Evolutionary conservation across 345 rosid species (phyloP).

Genomic region (Corchorus olitorius): DNA sequence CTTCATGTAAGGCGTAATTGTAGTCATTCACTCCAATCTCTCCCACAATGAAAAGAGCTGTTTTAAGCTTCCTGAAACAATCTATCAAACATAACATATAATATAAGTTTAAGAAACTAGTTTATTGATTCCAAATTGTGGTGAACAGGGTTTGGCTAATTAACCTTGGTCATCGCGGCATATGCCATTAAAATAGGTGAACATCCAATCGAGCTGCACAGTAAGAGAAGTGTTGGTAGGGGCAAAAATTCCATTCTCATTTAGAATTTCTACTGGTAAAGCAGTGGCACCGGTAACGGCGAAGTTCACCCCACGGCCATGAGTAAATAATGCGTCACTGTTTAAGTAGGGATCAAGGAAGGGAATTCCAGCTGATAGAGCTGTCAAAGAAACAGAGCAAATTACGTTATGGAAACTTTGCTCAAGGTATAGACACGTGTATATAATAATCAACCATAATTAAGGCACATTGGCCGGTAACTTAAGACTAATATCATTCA

Average conservation of each 20-base stretch:
- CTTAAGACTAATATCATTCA: neutral
- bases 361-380: slow-evolving; percentile 12
- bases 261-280: slow-evolving; percentile 1
- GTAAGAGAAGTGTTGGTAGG: neutral
- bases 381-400: slow-evolving; percentile 7
- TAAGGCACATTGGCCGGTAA: neutral
- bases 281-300: slow-evolving; percentile 18
- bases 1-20: neutral
- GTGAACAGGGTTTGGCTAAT: neutral
- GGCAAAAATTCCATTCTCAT: neutral
- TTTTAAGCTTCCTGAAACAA: slow-evolving; percentile 8
- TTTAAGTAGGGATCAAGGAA: slow-evolving; percentile 4
- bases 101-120: no score
- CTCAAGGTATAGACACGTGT: neutral
- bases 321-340: neutral
- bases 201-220: slow-evolving; percentile 20
- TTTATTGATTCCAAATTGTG: neutral
- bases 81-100: neutral
- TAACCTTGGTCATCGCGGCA: slow-evolving; percentile 1
- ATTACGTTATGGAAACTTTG: neutral
- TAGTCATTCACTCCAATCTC: slow-evolving; percentile 20
- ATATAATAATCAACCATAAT: neutral
- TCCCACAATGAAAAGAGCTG: slow-evolving; percentile 15
- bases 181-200: slow-evolving; percentile 1
- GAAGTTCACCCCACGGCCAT: slow-evolving; percentile 14